These are phyloP conservation scores for Trichoderma reesei DNA, from an alignment of 495 filamentous ascomycete genomes.

Conservation along the genomic window DNA sequence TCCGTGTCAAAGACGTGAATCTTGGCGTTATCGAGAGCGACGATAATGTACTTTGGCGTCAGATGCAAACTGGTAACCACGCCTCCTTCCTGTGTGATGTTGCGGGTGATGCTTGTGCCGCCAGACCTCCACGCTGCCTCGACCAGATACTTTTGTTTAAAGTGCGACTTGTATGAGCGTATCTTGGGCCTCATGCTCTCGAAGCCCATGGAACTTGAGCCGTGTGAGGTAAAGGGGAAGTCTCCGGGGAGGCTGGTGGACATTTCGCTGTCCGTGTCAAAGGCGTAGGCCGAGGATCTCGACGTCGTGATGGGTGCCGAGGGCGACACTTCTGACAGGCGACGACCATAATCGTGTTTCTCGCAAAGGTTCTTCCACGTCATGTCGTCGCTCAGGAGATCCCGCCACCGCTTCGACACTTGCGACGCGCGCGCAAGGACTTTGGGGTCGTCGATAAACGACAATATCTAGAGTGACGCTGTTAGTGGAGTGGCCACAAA, in stretches of 20 bases:
- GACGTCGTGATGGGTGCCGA: not conserved
- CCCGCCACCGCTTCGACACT: conserved; percentile 86
- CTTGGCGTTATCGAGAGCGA: conserved; percentile 94
- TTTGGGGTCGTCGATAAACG: conserved; percentile 89
- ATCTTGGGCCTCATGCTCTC: conserved; percentile 34
- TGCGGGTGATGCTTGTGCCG: conserved; percentile 62
- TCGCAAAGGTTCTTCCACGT: conserved; percentile 96
- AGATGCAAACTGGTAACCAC: conserved; percentile 94
- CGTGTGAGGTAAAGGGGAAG: conserved; percentile 22
- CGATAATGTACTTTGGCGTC: conserved; percentile 91
- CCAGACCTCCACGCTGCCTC: conserved; percentile 94
- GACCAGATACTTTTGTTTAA: conserved; percentile 94
- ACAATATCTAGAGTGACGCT: conserved; percentile 55
- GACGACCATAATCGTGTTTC: conserved; percentile 75
- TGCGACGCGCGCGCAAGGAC: conserved; percentile 87
- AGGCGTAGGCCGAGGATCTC: conserved; percentile 17
- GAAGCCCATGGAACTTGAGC: conserved; percentile 28
- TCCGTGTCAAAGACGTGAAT: conserved; percentile 96
- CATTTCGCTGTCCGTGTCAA: conserved; percentile 19
- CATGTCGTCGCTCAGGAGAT: conserved; percentile 87
- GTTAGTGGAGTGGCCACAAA: not conserved
- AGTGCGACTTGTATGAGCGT: conserved; percentile 83
- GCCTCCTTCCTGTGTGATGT: conserved; percentile 90
- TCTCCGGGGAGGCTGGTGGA: conserved; percentile 28
- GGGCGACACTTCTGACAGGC: conserved; percentile 32